Conservation (phyloP, 164 flowering plant genomes). For the Santalum album region DNA sequence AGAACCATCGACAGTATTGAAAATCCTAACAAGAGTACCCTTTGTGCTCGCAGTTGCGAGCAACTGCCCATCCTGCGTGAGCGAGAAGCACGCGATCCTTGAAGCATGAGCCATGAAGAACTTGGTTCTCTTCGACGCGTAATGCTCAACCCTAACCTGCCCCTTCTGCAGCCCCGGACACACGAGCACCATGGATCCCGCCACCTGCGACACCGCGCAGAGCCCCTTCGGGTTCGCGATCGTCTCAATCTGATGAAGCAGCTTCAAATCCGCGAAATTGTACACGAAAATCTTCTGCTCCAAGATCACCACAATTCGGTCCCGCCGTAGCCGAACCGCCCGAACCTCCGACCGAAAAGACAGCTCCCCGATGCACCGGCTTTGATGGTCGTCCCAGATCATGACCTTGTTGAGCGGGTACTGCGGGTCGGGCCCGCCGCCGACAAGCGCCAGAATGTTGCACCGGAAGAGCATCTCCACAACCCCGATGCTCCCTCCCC, state of each 20-base stretch:
- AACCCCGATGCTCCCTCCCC: conserved; percentile 49
- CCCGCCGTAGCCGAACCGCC: conserved; percentile 44
- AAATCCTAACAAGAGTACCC: conserved; percentile 65
- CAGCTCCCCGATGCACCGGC: conserved; percentile 64
- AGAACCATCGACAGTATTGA: conserved; percentile 43
- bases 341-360: conserved; percentile 53
- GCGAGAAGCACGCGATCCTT: conserved; percentile 60
- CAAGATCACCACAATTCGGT: conserved; percentile 49
- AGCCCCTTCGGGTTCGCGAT: conserved; percentile 52
- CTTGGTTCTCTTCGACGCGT: conserved; percentile 54
- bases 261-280: conserved; percentile 53
- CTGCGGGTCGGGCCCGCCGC: conserved; percentile 67
- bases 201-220: conserved; percentile 45
- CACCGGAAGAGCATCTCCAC: conserved; percentile 82
- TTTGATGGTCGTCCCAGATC: conserved; percentile 86
- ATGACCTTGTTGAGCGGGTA: conserved; percentile 71
- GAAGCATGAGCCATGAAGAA: conserved; percentile 75
- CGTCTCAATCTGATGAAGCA: conserved; percentile 60
- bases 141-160: conserved; percentile 70
- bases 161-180: conserved; percentile 77
- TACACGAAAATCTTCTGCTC: conserved; percentile 61
- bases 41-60: conserved; percentile 73
- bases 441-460: conserved; percentile 59
- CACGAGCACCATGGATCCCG: conserved; percentile 39
- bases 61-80: conserved; percentile 48